A percentile compares a stretch with the other conserved stretches of the same genome.
These are phyloP conservation scores for Zea luxurians DNA, from an alignment of 176 grass and related monocot species.

Conservation along the genomic window DNA sequence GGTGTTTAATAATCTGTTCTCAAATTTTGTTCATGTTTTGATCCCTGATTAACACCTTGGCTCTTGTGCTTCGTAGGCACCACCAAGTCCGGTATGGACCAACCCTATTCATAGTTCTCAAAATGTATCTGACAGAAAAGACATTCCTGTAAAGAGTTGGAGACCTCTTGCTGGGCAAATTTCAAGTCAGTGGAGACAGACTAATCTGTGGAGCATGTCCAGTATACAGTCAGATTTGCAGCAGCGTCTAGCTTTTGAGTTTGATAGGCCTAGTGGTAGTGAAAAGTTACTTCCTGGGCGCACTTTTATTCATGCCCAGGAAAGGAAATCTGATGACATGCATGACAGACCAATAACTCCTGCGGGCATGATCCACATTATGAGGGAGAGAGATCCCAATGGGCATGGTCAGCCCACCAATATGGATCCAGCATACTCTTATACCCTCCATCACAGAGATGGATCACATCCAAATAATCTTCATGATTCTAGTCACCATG, in stretches of 20 bases:
- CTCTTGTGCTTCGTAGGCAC: slow-evolving; percentile 47
- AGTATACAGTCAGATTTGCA: slow-evolving; percentile 79
- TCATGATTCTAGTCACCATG: slow-evolving; percentile 56
- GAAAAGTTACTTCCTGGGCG: slow-evolving; percentile 85
- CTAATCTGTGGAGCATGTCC: slow-evolving; percentile 69
- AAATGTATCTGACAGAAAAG: slow-evolving; percentile 63
- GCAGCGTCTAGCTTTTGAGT: slow-evolving; percentile 92
- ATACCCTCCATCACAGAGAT: slow-evolving; percentile 68
- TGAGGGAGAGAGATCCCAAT: slow-evolving; percentile 76
- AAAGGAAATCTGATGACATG: slow-evolving; percentile 93
- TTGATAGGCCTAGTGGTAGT: slow-evolving; percentile 79
- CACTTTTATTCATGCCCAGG: slow-evolving; percentile 69
- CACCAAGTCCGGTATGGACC: slow-evolving; percentile 59
- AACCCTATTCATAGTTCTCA: slow-evolving; percentile 53
- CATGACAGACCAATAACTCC: slow-evolving; percentile 63
- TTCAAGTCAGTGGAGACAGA: slow-evolving; percentile 90
- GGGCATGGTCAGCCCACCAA: slow-evolving; percentile 51
- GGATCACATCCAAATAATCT: slow-evolving; percentile 61
- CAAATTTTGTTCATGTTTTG: slow-evolving; percentile 33
- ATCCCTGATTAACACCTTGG: slow-evolving; percentile 4
- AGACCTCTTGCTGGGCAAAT: slow-evolving; percentile 64
- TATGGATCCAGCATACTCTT: slow-evolving; percentile 68
- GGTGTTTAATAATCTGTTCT: slow-evolving; percentile 17
- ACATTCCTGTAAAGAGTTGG: slow-evolving; percentile 69
- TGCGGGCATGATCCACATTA: slow-evolving; percentile 51